Evolutionary conservation across 164 flowering plant genomes (phyloP).

Genomic region (Magnolia sinica): DNA sequence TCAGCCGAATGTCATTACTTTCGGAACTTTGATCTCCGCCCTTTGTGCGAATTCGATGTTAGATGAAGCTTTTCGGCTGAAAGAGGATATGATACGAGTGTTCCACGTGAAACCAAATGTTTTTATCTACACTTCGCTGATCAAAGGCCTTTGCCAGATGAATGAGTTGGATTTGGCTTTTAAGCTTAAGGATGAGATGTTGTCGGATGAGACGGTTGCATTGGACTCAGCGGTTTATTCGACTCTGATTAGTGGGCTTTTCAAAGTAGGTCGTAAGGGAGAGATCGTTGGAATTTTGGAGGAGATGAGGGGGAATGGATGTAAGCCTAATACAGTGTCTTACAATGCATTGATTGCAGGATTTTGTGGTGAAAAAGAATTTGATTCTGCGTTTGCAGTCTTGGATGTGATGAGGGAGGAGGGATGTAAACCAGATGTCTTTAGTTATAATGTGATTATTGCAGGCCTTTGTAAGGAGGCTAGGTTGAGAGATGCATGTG

Average conservation of each 20-base stretch:
- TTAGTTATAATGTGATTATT: conserved; percentile 56
- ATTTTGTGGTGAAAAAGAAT: conserved; percentile 49
- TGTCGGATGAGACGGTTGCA: conserved; percentile 17
- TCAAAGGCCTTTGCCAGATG: conserved; percentile 51
- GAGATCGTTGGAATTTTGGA: conserved; percentile 44
- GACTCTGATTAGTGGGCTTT: conserved; percentile 52
- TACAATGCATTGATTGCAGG: conserved; percentile 65
- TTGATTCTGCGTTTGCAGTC: conserved; percentile 39
- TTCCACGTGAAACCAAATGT: conserved; percentile 37
- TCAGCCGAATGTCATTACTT: conserved; percentile 49
- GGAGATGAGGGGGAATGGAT: conserved; percentile 55
- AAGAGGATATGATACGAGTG: conserved; percentile 42
- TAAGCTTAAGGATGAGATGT: conserved; percentile 63
- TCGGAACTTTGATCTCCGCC: conserved; percentile 51
- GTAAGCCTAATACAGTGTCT: conserved; percentile 49
- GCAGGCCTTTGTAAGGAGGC: conserved; percentile 48
- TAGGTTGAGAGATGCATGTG: conserved; percentile 53
- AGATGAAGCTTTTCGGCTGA: conserved; percentile 54
- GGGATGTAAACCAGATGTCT: conserved; percentile 57
- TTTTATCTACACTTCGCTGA: conserved; percentile 49
- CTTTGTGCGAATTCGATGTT: conserved; percentile 40
- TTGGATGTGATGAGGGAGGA: conserved; percentile 51
- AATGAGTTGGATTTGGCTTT: conserved; percentile 46
- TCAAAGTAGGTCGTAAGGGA: conserved; percentile 44
- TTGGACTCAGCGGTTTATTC: conserved; percentile 52